These are phyloP conservation scores for Leucocoprinus leucothites DNA, from an alignment of 768 basidiomycete species.

Conservation along the genomic window DNA sequence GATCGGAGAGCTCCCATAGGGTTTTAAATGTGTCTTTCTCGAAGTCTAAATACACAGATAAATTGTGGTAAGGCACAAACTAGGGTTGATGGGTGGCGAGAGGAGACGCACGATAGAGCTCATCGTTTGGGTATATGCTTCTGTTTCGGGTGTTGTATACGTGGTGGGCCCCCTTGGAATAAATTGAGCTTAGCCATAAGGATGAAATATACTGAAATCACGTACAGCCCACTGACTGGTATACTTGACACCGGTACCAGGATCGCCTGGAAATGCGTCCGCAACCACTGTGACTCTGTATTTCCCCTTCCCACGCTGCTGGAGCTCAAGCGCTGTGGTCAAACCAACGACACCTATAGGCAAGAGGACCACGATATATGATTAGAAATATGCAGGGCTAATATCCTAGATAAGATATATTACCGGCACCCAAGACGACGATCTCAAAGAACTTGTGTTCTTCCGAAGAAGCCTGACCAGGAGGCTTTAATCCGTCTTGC, in stretches of 20 bases:
- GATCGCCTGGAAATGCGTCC: constrained; percentile 69
- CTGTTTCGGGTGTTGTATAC: constrained; percentile 44
- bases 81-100: no score
- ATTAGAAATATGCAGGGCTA: constrained; percentile 5
- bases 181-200: no score
- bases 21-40: constrained; percentile 72
- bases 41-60: constrained; percentile 39
- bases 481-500: no score
- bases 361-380: not conserved
- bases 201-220: constrained; percentile 10
- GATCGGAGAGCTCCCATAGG: constrained; percentile 72
- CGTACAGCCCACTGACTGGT: constrained; percentile 83
- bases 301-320: constrained; percentile 44
- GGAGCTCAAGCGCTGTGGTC: constrained; percentile 69
- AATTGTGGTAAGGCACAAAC: not conserved
- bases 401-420: constrained; percentile 11
- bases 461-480: not conserved
- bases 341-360: constrained; percentile 73
- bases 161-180: constrained; percentile 78
- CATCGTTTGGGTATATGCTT: constrained; percentile 5
- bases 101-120: constrained; percentile 7
- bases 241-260: constrained; percentile 61
- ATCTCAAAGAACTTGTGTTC: constrained; percentile 23
- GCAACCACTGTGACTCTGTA: constrained; percentile 71
- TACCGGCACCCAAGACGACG: constrained; percentile 38